phyloP scores from a whole-genome alignment of 345 rosid genomes.

The Hibiscus tridactylites region DNA sequence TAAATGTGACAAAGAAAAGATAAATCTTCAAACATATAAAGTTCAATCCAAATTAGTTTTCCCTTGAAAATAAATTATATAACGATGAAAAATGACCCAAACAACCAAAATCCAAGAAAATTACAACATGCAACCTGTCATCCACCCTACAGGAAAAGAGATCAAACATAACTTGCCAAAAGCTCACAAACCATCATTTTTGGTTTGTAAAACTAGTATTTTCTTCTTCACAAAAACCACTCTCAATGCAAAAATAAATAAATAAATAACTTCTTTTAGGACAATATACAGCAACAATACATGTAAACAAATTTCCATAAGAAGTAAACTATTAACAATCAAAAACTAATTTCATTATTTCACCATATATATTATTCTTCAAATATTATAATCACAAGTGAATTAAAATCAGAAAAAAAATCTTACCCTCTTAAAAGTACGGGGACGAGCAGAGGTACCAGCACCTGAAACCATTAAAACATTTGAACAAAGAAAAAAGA shows the following conservation, averaged over 20 bases:
- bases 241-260: neutral
- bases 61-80: neutral
- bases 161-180: neutral
- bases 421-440: conserved; percentile 67
- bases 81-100: neutral
- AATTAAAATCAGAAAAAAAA: neutral
- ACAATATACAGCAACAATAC: neutral
- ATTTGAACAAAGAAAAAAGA: neutral
- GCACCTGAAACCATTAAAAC: conserved; percentile 54
- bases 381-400: neutral
- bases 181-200: neutral
- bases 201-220: neutral
- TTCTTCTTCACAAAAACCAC: neutral
- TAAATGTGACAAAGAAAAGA: neutral
- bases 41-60: neutral
- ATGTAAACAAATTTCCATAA: neutral
- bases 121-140: neutral
- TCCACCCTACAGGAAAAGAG: neutral
- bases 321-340: neutral
- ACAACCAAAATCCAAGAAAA: neutral
- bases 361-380: neutral
- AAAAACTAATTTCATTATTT: neutral
- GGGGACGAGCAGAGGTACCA: conserved; percentile 79
- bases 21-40: neutral
- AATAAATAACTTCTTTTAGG: neutral